Percentiles rank a stretch among this genome's conserved stretches.
These are phyloP conservation scores for Penicillium fimorum DNA, from an alignment of 495 filamentous ascomycete species.

Conservation along the genomic window DNA sequence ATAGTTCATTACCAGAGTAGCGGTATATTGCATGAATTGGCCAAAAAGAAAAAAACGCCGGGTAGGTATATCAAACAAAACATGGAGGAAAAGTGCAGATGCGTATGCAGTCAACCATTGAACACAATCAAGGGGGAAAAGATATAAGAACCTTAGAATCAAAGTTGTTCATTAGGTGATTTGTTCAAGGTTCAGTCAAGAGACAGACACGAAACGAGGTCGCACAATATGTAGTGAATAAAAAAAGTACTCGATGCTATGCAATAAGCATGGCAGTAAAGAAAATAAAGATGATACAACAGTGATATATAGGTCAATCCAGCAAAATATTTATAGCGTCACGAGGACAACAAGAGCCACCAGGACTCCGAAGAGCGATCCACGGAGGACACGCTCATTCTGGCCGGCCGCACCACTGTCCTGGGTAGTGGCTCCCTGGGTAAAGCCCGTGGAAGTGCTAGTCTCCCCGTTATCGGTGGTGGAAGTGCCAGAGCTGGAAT, in stretches of 20 bases:
- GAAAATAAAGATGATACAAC: conserved; percentile 3
- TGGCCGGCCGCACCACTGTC: conserved; percentile 37
- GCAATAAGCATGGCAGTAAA: conserved; percentile 15
- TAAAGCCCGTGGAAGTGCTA: conserved; percentile 25
- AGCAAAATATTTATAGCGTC: conserved; percentile 45
- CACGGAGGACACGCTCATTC: conserved; percentile 46
- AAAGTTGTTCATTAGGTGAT: conserved; percentile 14
- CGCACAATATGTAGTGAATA: neutral
- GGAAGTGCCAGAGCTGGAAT: conserved; percentile 12
- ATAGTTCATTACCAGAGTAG: conserved; percentile 5
- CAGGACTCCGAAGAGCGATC: conserved; percentile 57
- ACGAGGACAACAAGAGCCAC: conserved; percentile 56
- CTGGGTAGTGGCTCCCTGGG: conserved; percentile 25
- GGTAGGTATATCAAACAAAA: conserved; percentile 1
- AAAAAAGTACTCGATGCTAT: conserved; percentile 21
- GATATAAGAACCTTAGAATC: conserved; percentile 2
- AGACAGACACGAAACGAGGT: conserved; percentile 19
- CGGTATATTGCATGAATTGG: neutral
- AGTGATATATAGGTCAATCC: conserved; percentile 1
- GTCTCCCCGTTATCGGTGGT: conserved; percentile 17
- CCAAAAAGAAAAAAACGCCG: conserved; percentile 2
- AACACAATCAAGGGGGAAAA: neutral
- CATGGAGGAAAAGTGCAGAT: neutral
- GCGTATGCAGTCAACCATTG: conserved; percentile 8
- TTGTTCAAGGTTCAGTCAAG: conserved; percentile 16